Conservation (phyloP, 345 rosid species). For the Syzygium grande region DNA sequence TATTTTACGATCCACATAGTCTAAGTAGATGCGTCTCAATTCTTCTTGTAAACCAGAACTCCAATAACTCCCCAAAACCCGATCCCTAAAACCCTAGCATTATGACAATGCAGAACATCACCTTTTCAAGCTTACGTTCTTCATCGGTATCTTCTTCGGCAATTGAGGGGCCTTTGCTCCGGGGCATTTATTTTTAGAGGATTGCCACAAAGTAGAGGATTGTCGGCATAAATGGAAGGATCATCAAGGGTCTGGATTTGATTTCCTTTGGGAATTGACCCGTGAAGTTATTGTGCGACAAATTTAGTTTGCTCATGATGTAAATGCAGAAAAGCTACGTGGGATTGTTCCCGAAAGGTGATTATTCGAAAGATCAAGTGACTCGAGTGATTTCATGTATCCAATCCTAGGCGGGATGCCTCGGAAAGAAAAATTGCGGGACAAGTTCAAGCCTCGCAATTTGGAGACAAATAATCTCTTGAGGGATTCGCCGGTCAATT, state of each 20-base stretch:
- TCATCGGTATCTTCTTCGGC: not conserved
- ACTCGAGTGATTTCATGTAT: not conserved
- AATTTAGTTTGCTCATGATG: not conserved
- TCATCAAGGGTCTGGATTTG: conserved; percentile 1
- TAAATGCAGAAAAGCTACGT: not conserved
- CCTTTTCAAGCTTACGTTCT: not conserved
- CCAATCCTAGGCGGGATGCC: not conserved
- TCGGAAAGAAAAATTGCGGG: not conserved
- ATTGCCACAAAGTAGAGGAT: not conserved
- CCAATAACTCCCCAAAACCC: conserved; percentile 9
- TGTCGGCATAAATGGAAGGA: not conserved
- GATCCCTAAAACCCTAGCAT: not conserved
- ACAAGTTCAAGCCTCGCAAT: not conserved
- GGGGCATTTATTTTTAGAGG: not conserved
- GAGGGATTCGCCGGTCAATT: conserved; percentile 8
- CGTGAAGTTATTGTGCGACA: conserved; percentile 1
- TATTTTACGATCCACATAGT: not conserved
- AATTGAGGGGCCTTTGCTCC: not conserved
- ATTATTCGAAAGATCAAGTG: not conserved
- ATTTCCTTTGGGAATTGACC: not conserved
- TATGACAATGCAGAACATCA: not conserved
- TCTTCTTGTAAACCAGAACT: conserved; percentile 1
- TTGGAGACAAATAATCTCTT: not conserved
- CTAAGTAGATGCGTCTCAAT: not conserved
- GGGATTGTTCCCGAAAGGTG: not conserved